Conservation (phyloP, 331 rosid species). For the Quercus phellos region DNA sequence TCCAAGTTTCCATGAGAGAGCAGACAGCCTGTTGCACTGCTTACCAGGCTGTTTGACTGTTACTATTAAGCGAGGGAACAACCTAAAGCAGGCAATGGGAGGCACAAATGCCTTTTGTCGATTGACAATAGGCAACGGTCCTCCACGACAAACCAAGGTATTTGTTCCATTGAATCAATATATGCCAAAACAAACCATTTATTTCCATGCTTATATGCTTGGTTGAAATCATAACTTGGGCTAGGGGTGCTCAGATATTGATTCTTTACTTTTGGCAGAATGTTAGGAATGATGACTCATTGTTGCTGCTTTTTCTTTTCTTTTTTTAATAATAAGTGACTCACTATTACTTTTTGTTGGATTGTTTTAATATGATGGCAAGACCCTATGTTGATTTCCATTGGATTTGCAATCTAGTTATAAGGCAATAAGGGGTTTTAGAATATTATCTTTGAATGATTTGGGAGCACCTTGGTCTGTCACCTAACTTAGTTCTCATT, state of each 20-base stretch:
- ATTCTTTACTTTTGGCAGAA: neutral
- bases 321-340: too few relatives aligned
- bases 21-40: slow-evolving; percentile 86
- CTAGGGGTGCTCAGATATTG: neutral
- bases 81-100: slow-evolving; percentile 93
- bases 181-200: slow-evolving; percentile 14
- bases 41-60: slow-evolving; percentile 99
- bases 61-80: slow-evolving; percentile 84
- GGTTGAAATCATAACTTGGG: slow-evolving; percentile 10
- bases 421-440: neutral
- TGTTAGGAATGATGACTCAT: neutral
- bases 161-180: slow-evolving; percentile 9
- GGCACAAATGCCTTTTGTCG: slow-evolving; percentile 91
- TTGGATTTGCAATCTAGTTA: neutral
- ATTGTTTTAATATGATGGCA: neutral
- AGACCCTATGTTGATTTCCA: neutral
- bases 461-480: neutral
- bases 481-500: neutral
- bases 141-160: slow-evolving; percentile 98
- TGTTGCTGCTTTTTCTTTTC: too few relatives aligned
- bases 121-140: slow-evolving; percentile 83
- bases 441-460: neutral
- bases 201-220: slow-evolving; percentile 7
- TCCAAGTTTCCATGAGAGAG: slow-evolving; percentile 96
- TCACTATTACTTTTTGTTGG: neutral